A percentile compares a stretch with the other conserved stretches of the same genome.
Evolutionary conservation across 2,329 filamentous ascomycete genomes (phyloP).

Genomic region (Epichloe uncinata): DNA sequence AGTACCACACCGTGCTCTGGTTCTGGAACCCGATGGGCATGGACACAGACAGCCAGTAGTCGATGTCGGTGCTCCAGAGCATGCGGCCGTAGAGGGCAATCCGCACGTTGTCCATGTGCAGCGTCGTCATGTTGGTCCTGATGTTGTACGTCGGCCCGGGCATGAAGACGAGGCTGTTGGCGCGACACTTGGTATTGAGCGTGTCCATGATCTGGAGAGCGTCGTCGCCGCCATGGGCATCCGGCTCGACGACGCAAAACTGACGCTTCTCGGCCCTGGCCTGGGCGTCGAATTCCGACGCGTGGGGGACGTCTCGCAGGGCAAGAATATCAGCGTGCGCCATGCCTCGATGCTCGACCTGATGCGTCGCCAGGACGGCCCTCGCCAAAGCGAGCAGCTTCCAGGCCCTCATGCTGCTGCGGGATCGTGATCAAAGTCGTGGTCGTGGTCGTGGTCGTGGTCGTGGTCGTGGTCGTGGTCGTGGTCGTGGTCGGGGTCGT

Average conservation of each 20-base stretch:
- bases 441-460: no score
- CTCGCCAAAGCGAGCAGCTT: not conserved
- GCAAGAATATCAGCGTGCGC: not conserved
- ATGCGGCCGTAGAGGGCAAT: constrained; percentile 29
- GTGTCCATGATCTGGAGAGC: constrained; percentile 18
- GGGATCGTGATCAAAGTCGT: no score
- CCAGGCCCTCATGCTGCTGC: not conserved
- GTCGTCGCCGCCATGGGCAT: constrained; percentile 16
- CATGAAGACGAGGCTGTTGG: constrained; percentile 19
- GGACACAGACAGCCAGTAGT: constrained; percentile 38
- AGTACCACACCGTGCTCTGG: constrained; percentile 38
- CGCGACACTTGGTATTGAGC: constrained; percentile 18
- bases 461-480: no score
- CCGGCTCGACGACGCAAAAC: constrained; percentile 17
- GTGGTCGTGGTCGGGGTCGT: no score
- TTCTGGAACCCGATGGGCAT: constrained; percentile 41
- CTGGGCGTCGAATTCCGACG: not conserved
- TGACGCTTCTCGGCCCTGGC: constrained; percentile 11
- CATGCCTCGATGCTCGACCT: constrained; percentile 1
- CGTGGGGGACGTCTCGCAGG: not conserved
- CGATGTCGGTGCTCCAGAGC: constrained; percentile 30
- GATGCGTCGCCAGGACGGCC: not conserved
- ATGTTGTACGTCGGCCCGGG: constrained; percentile 22
- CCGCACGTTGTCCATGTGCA: constrained; percentile 21
- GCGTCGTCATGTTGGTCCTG: constrained; percentile 21